Evolutionary conservation across 306 rosid species (phyloP).

Genomic region (Prunus mongolica): DNA sequence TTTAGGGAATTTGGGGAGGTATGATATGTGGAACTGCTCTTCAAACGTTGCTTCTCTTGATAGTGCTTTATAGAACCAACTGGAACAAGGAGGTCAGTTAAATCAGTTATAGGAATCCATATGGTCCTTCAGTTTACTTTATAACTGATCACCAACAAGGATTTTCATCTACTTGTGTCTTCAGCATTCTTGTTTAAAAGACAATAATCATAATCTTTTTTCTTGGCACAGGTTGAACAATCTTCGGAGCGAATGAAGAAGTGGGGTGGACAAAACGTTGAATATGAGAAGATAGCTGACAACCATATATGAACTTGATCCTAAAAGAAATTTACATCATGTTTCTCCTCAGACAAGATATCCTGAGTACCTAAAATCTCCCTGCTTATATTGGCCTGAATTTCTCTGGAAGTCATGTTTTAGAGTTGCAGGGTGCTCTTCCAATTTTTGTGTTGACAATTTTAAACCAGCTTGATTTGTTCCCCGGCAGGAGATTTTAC

Average conservation of each 20-base stretch:
- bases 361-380: neutral
- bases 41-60: slow-evolving; percentile 48
- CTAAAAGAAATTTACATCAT: neutral
- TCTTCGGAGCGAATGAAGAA: slow-evolving; percentile 38
- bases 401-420: too few species aligned
- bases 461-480: neutral
- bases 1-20: slow-evolving; percentile 63
- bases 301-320: slow-evolving; percentile 6
- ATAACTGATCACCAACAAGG: too few species aligned
- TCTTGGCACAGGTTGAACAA: slow-evolving; percentile 40
- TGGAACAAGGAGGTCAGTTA: slow-evolving; percentile 54
- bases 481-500: neutral
- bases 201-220: neutral
- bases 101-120: neutral
- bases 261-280: slow-evolving; percentile 47
- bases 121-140: neutral
- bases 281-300: slow-evolving; percentile 1
- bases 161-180: too few species aligned
- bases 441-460: neutral
- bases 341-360: neutral
- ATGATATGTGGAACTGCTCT: slow-evolving; percentile 53
- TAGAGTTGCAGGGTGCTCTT: neutral
- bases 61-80: slow-evolving; percentile 42
- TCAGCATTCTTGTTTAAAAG: too few species aligned
- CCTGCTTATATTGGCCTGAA: neutral